These are phyloP conservation scores for Erucastrum elatum DNA, from an alignment of 345 rosid genomes.

Conservation along the genomic window DNA sequence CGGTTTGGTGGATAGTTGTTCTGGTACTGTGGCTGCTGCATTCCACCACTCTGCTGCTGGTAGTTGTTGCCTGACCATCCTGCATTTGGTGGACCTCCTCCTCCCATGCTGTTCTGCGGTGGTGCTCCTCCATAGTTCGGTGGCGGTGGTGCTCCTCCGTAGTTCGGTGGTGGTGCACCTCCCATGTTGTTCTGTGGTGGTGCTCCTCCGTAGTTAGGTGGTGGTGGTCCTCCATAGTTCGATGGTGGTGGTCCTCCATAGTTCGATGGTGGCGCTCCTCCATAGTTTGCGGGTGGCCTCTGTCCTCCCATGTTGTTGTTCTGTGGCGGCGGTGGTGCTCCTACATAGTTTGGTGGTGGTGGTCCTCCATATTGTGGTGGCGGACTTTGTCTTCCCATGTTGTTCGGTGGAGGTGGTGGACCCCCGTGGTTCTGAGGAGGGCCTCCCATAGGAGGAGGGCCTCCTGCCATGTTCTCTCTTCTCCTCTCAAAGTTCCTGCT, in stretches of 20 bases:
- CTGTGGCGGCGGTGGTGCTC: not conserved
- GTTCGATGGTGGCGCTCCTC: slow-evolving; percentile 29
- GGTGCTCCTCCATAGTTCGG: not conserved
- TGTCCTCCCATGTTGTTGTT: slow-evolving; percentile 31
- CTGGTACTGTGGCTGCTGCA: slow-evolving; percentile 38
- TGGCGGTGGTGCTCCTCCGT: too few species aligned
- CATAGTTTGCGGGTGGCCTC: slow-evolving; percentile 25
- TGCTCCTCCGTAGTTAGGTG: slow-evolving; percentile 26
- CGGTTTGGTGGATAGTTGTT: slow-evolving; percentile 41
- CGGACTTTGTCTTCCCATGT: slow-evolving; percentile 36
- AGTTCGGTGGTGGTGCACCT: too few species aligned
- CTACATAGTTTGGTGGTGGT: slow-evolving; percentile 18
- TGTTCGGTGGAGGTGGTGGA: slow-evolving; percentile 15
- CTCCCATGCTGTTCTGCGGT: not conserved
- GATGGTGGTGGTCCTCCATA: slow-evolving; percentile 17
- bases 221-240: slow-evolving; percentile 36
- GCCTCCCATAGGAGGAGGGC: slow-evolving; percentile 35
- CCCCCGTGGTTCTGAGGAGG: slow-evolving; percentile 38
- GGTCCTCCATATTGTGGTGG: not conserved
- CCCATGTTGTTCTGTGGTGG: slow-evolving; percentile 36
- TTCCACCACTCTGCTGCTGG: slow-evolving; percentile 35
- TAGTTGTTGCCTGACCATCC: slow-evolving; percentile 34
- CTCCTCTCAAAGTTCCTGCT: slow-evolving; percentile 92
- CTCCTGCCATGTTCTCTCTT: slow-evolving; percentile 68
- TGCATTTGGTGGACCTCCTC: slow-evolving; percentile 25